Evolutionary conservation across 805 yeast species (phyloP).

Genomic region (Pichia phayaonensis): DNA sequence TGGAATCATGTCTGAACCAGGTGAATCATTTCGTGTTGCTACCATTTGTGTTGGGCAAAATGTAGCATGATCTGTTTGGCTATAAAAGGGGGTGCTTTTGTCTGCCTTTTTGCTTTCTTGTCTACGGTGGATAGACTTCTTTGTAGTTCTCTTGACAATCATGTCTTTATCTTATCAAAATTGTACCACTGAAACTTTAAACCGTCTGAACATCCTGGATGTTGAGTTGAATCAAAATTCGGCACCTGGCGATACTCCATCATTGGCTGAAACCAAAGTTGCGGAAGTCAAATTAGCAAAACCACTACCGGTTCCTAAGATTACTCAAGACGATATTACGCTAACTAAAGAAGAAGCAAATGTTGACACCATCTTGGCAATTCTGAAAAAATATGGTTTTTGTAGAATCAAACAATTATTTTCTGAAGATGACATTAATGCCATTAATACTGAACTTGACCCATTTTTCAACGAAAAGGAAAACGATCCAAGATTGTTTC

Average conservation of each 20-base stretch:
- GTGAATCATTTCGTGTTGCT: not conserved
- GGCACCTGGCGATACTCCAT: not conserved
- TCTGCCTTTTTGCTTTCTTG: not conserved
- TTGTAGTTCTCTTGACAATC: not conserved
- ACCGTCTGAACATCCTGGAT: not conserved
- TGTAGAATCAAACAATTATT: constrained; percentile 5
- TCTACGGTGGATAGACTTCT: not conserved
- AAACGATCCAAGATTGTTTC: constrained; percentile 9
- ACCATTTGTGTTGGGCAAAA: not conserved
- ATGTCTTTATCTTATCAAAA: not conserved
- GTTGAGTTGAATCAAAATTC: not conserved
- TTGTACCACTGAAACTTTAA: constrained; percentile 5
- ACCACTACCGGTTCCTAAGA: not conserved
- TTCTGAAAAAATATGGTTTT: constrained; percentile 4
- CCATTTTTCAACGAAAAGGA: constrained; percentile 5
- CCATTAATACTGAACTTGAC: constrained; percentile 4
- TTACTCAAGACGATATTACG: constrained; percentile 1
- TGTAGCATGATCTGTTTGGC: not conserved
- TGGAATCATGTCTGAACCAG: not conserved
- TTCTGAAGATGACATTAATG: not conserved
- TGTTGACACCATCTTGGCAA: not conserved
- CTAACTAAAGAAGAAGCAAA: constrained; percentile 6
- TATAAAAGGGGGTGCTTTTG: not conserved
- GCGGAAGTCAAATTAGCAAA: constrained; percentile 1
- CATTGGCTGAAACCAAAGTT: constrained; percentile 3